A percentile compares a stretch with the other conserved stretches of the same genome.
Evolutionary conservation across 2,329 filamentous ascomycete species (phyloP).

Genomic region (Aspergillus pseudoglaucus): DNA sequence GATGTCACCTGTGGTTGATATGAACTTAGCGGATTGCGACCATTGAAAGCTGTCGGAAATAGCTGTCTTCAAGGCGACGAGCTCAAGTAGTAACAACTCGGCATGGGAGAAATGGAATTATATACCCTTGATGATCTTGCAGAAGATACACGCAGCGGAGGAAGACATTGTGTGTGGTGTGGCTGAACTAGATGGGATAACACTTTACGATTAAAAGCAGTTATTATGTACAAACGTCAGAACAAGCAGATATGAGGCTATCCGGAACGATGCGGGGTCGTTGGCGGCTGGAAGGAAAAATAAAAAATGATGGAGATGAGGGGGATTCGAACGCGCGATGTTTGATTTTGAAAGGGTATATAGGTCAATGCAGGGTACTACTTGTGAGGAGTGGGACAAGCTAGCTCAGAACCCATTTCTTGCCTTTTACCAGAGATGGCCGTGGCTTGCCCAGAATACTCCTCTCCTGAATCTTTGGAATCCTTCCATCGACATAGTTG

Average conservation of each 20-base stretch:
- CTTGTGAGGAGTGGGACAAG: constrained; percentile 59
- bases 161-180: constrained; percentile 17
- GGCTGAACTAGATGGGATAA: not conserved
- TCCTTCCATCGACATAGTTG: constrained; percentile 36
- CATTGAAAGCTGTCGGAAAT: not conserved
- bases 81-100: constrained; percentile 1
- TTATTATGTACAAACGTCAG: not conserved
- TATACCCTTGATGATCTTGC: constrained; percentile 90
- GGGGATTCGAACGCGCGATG: constrained; percentile 24
- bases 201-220: not conserved
- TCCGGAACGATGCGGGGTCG: constrained; percentile 12
- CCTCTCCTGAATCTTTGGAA: constrained; percentile 57
- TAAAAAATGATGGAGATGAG: constrained; percentile 1
- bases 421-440: constrained; percentile 77
- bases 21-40: not conserved
- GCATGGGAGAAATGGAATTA: constrained; percentile 2
- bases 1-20: constrained; percentile 66
- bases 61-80: not conserved
- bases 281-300: constrained; percentile 6
- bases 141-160: constrained; percentile 78
- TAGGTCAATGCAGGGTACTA: not conserved
- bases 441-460: constrained; percentile 58
- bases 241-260: not conserved
- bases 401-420: constrained; percentile 67
- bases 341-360: constrained; percentile 1